phyloP scores from a whole-genome alignment of 2,329 filamentous ascomycete genomes.

The Pseudocercospora crystallina region DNA sequence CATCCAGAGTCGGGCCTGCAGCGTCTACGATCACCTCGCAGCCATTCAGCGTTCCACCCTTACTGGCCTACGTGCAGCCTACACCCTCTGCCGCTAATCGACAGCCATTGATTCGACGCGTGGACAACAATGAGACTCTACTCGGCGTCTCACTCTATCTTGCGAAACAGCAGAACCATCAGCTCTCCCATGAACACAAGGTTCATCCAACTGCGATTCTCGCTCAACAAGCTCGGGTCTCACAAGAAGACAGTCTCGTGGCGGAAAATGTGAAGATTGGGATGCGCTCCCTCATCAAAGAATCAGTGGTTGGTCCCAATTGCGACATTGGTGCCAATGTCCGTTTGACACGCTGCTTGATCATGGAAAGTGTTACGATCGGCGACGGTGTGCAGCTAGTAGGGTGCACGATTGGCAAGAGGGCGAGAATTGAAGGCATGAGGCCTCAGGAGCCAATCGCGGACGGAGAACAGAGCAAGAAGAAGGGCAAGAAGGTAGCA shows the following conservation, averaged over 20 bases:
- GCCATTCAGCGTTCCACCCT: constrained; percentile 61
- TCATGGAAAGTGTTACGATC: constrained; percentile 89
- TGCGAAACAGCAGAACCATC: constrained; percentile 69
- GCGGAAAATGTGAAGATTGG: constrained; percentile 87
- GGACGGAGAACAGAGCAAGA: constrained; percentile 47
- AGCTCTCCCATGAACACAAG: constrained; percentile 76
- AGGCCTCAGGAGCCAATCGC: constrained; percentile 18
- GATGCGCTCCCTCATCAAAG: constrained; percentile 88
- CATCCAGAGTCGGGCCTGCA: constrained; percentile 33
- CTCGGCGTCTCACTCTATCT: constrained; percentile 80
- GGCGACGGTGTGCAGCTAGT: constrained; percentile 82
- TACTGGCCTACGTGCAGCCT: constrained; percentile 81
- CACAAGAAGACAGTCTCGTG: constrained; percentile 76
- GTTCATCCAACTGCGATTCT: constrained; percentile 81
- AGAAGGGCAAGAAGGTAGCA: constrained; percentile 50
- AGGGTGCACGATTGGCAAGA: constrained; percentile 79
- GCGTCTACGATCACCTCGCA: constrained; percentile 16
- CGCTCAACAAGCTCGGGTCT: constrained; percentile 77
- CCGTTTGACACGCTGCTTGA: constrained; percentile 78
- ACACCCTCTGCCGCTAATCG: constrained; percentile 30
- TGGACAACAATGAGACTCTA: constrained; percentile 82
- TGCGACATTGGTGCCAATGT: constrained; percentile 85
- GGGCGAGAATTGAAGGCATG: constrained; percentile 74
- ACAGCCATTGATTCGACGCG: constrained; percentile 72
- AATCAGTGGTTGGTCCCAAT: constrained; percentile 81